phyloP scores from a whole-genome alignment of 2,329 filamentous ascomycete genomes.

The Colletotrichum sansevieriae region DNA sequence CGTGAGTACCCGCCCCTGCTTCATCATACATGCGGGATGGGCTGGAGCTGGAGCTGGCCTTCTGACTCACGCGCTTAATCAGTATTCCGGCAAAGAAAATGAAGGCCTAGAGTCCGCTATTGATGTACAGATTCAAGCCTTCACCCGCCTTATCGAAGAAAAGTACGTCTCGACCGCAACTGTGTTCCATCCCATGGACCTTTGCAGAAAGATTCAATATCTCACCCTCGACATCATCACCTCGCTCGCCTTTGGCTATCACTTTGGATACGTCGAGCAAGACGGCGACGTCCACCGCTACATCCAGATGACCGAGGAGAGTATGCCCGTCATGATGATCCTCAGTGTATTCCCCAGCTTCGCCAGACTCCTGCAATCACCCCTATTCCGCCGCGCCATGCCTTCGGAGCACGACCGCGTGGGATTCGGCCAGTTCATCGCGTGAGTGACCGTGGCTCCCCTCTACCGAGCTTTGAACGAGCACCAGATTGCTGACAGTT shows the following conservation, averaged over 20 bases:
- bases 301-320: slow-evolving; percentile 58
- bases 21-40: not conserved
- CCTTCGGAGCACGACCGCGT: slow-evolving; percentile 56
- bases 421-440: slow-evolving; percentile 55
- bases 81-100: slow-evolving; percentile 70
- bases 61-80: not conserved
- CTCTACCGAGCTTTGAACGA: not conserved
- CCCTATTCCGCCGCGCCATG: slow-evolving; percentile 55
- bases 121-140: slow-evolving; percentile 59
- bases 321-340: slow-evolving; percentile 58
- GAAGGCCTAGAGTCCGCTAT: slow-evolving; percentile 62
- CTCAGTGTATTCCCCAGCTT: slow-evolving; percentile 58
- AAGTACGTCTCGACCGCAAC: slow-evolving; percentile 56
- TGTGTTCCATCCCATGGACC: slow-evolving; percentile 59
- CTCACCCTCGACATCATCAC: slow-evolving; percentile 70
- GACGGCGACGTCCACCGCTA: slow-evolving; percentile 64
- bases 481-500: slow-evolving; percentile 11
- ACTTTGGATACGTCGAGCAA: slow-evolving; percentile 62
- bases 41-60: no score
- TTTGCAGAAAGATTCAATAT: slow-evolving; percentile 62
- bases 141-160: slow-evolving; percentile 62
- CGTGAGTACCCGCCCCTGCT: slow-evolving; percentile 41
- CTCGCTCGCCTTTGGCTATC: slow-evolving; percentile 63
- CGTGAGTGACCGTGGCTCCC: slow-evolving; percentile 40
- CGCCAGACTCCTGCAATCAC: slow-evolving; percentile 56